Base-by-base conservation (phyloP, 139 green algal species). In the Chlorella sp. region DNA sequence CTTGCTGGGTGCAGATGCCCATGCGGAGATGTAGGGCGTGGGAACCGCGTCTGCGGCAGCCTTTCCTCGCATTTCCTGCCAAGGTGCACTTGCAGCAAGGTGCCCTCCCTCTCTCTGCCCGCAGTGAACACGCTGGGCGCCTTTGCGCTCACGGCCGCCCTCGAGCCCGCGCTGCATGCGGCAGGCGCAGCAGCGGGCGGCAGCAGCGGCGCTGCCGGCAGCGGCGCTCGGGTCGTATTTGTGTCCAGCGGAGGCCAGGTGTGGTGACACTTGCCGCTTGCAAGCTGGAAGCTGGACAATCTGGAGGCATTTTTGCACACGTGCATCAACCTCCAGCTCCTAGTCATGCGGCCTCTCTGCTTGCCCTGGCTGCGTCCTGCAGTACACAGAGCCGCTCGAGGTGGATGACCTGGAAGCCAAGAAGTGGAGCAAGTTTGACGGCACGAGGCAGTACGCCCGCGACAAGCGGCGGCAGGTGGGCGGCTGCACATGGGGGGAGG, bases 391-490 rank as follows among this genome's bases (percentile, higher is more conserved):
- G 79, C 56, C 51, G 3, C 85, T 93, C 48, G 90, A 92, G 79
- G 64, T 92, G 6, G 74, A 91, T 6, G 87, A 94, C 80, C 40
- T 95, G 38, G 64, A 90, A 36, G 60, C 46, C 2, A 48, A 80
- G 73, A 17, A 13, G 22, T 7, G 56, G 75, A 73, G n/a, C 36
- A 85, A 88, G 68, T 74, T 74, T 34, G 87, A 94, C 80, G n/a
- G 93, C n/a, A 90, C 70, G 20, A 30, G 43, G 69, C 82, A 87
- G 38, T 95, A 95, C 78, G 81, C 88, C 0, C 81, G 84, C 3
- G 92, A 95, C 87, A 95, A 95, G 87, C 86, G 92, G 77, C 84
- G 92, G 77, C 90, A 94, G 86, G 73, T 92, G 40, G 34, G 34
- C 1, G 41, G 8, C 34, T 3, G 41, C 8, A 41, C 26, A 30